Evolutionary conservation across 495 filamentous ascomycete genomes (phyloP), one percentile per base, ranked within the genome.

Genomic region (Glarea lozoyensis): DNA sequence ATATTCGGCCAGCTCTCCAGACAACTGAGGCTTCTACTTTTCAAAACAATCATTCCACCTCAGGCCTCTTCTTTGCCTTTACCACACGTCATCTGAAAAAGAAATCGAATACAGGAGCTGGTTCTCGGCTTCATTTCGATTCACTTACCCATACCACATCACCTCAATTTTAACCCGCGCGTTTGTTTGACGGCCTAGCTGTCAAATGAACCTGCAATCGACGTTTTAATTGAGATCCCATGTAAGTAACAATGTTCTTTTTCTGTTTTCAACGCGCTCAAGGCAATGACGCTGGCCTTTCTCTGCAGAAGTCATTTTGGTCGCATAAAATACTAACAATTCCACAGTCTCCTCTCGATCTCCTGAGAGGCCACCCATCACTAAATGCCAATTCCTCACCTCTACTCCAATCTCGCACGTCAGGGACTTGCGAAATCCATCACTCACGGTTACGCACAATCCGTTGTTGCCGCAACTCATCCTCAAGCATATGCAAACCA

Each of bases 371-470:
- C 43, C 55, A 42, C 31, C 50, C 17, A 57, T 67, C 50, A 62
- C 70, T 77, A 75, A 77, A 77, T 77, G 73, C 73, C 73, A 60
- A 70, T 75, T 53, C 72, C 70, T 44, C 68, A 66, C 51, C 59
- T 77, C 45, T 75, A 70, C 60, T 69, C 88, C 70, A 85, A 88
- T 66, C 81, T 97, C 75, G 86, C 93, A 77, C 92, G 93, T 67
- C 86, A 89, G 70, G 90, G 85, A 79, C 82, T 95, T 60, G 76
- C 84, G 53, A 97, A 97, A 75, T 84, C 87, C 62, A 82, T 97
- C 63, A 89, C 87, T 60, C 87, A 94, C 76, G 90, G 89, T 66
- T 96, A 94, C 73, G 86, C 88, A 62, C 90, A 96, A 62, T 93
- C 90, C 51, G 81, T 98, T 67, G 90, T 97, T 63, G 92, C 92